Evolutionary conservation across 192 early-diverging fungal genomes (phyloP), one percentile per base, ranked within the genome.

Genomic region (Backusella westeae): DNA sequence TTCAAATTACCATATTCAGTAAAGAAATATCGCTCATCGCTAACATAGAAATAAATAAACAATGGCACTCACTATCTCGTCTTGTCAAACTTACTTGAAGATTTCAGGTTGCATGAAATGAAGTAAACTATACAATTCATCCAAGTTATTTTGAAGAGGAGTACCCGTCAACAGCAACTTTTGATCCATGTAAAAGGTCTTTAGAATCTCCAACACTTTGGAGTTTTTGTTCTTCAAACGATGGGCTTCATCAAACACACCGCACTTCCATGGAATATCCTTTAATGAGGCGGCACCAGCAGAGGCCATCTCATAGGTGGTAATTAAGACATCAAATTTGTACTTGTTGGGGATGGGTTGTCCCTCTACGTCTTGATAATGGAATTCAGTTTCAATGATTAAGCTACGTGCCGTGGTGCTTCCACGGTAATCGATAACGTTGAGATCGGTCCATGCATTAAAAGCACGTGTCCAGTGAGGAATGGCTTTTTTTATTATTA

Each of bases 221-320:
- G 93, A 94, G 29, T 87, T 81, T 76, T 92, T 92, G 82, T 95
- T 95, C 72, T 96, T 96, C 41, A 96, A 78, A 14, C 90, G 82
- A 77, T 96, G 94, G 3, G 93, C 94, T 75, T 96, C 94, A 76
- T 96, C 94, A 21, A 96, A 85, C 15, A 95, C 87, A 38, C 85
- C 88, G n/a, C 85, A 89, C 42, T 88, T 81, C 93, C 93, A 96
- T 14, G 78, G 81, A 53, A 96, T 88, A n/a, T 89, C 87, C 52
- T 87, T 82, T 9, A 96, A 84, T 63, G 94, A 91, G 4, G 91
- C 72, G 19, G 91, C 91, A n/a, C 87, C 83, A 29, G 88, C 85
- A 46, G 83, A 80, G 34, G 84, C 84, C 78, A 71, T 90, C 88
- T 71, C 85, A 86, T 89, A 89, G 12, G 88, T 89, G 0, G 88